phyloP scores from a whole-genome alignment of 768 basidiomycete species.

The Mycena filopes region DNA sequence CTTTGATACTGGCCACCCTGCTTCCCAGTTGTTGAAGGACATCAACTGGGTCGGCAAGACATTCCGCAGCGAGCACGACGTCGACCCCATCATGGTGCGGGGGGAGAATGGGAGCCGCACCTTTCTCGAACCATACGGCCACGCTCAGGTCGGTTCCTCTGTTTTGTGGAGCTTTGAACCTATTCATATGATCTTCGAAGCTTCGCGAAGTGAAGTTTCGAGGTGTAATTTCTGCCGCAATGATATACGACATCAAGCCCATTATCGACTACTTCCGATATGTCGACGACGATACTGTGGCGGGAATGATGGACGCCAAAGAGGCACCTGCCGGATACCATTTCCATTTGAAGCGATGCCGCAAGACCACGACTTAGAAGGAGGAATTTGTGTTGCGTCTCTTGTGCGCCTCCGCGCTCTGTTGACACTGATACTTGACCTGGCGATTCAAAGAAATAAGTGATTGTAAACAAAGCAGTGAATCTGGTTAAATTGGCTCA shows the following conservation, averaged over 20 bases:
- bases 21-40: background rate
- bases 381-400: too few relatives aligned
- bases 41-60: slow-evolving; percentile 20
- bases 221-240: slow-evolving; percentile 9
- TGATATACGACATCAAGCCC: slow-evolving; percentile 20
- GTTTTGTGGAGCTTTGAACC: background rate
- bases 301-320: slow-evolving; percentile 16
- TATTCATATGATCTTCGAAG: background rate
- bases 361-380: too few relatives aligned
- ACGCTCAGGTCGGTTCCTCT: background rate
- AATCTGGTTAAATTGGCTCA: too few relatives aligned
- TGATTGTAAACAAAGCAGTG: too few relatives aligned
- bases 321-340: slow-evolving; percentile 7
- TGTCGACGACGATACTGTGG: slow-evolving; percentile 18
- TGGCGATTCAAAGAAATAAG: too few relatives aligned
- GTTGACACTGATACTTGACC: too few relatives aligned
- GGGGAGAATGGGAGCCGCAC: slow-evolving; percentile 8
- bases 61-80: slow-evolving; percentile 12
- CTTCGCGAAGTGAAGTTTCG: slow-evolving; percentile 18
- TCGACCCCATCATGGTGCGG: slow-evolving; percentile 10
- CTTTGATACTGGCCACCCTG: slow-evolving; percentile 18
- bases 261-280: slow-evolving; percentile 24
- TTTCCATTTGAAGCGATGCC: slow-evolving; percentile 9
- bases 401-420: too few relatives aligned
- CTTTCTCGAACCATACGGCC: background rate